Conservation (phyloP, 148 eudicot genomes). For the Vaccinium corymbosum region DNA sequence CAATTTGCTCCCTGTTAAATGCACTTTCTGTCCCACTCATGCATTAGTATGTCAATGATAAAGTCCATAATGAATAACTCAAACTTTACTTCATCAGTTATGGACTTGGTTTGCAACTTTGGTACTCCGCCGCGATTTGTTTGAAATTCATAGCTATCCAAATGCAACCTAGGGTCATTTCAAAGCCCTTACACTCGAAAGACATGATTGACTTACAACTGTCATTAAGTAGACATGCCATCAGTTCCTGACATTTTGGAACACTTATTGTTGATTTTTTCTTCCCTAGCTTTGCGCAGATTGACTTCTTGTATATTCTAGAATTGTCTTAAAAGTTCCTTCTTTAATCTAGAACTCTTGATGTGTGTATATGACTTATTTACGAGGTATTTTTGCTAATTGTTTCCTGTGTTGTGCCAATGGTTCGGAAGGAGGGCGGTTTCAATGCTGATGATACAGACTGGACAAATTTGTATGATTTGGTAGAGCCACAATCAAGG, state of each 20-base stretch:
- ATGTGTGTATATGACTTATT: not conserved
- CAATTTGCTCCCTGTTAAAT: not conserved
- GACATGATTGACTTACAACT: not conserved
- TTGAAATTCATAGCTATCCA: not conserved
- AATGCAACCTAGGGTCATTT: not conserved
- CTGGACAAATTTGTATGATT: constrained; percentile 73
- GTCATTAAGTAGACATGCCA: not conserved
- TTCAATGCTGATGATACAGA: constrained; percentile 43
- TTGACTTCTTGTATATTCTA: constrained; percentile 9
- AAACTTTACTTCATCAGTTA: too few species aligned
- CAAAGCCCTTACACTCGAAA: not conserved
- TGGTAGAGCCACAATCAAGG: constrained; percentile 55
- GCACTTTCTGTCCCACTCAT: too few species aligned
- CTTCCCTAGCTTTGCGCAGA: not conserved
- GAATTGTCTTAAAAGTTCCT: constrained; percentile 4
- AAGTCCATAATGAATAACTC: too few species aligned
- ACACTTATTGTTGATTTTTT: not conserved
- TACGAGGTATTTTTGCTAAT: constrained; percentile 5
- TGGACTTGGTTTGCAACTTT: too few species aligned
- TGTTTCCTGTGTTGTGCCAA: constrained; percentile 10
- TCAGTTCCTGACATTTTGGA: not conserved
- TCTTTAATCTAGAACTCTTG: not conserved
- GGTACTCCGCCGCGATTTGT: not conserved
- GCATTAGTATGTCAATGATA: too few species aligned
- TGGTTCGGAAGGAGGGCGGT: constrained; percentile 44